These are phyloP conservation scores for Cucurbita pepo DNA, from an alignment of 306 rosid genomes.

Conservation along the genomic window DNA sequence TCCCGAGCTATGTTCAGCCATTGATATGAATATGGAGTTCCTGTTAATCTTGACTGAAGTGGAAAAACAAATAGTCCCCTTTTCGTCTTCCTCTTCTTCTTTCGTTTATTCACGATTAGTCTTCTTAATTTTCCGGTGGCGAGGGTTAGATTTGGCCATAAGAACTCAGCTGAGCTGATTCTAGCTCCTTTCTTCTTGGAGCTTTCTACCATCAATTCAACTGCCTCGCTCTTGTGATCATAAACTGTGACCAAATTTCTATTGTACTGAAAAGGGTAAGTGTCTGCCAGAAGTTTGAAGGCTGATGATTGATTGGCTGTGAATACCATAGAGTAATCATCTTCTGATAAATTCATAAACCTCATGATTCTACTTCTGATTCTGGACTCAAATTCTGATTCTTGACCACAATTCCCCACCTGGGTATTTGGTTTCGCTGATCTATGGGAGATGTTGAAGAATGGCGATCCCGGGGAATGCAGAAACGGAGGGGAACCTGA, in stretches of 20 bases:
- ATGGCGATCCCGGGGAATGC: conserved; percentile 16
- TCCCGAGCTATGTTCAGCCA: conserved; percentile 81
- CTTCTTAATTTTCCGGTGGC: conserved; percentile 31
- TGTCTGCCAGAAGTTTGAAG: conserved; percentile 52
- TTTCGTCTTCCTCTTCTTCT: conserved; percentile 16
- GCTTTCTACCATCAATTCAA: conserved; percentile 43
- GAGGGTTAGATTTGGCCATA: conserved; percentile 42
- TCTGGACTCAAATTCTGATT: conserved; percentile 40
- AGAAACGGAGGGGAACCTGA: background rate
- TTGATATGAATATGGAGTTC: conserved; percentile 54
- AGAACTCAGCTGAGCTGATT: conserved; percentile 40
- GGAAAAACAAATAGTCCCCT: conserved; percentile 68
- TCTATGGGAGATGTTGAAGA: conserved; percentile 41
- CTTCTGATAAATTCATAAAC: conserved; percentile 60
- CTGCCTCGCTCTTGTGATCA: conserved; percentile 50
- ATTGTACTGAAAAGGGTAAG: conserved; percentile 51
- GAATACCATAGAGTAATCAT: conserved; percentile 56
- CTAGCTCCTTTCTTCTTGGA: conserved; percentile 47
- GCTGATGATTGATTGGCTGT: conserved; percentile 64
- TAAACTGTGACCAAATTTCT: conserved; percentile 55
- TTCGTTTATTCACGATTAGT: conserved; percentile 14
- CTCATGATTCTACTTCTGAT: conserved; percentile 46
- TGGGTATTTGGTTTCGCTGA: conserved; percentile 49
- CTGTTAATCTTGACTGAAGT: conserved; percentile 59
- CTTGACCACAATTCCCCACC: conserved; percentile 28